phyloP scores from a whole-genome alignment of 2,329 filamentous ascomycete species.

The Verticillium albo-atrum region DNA sequence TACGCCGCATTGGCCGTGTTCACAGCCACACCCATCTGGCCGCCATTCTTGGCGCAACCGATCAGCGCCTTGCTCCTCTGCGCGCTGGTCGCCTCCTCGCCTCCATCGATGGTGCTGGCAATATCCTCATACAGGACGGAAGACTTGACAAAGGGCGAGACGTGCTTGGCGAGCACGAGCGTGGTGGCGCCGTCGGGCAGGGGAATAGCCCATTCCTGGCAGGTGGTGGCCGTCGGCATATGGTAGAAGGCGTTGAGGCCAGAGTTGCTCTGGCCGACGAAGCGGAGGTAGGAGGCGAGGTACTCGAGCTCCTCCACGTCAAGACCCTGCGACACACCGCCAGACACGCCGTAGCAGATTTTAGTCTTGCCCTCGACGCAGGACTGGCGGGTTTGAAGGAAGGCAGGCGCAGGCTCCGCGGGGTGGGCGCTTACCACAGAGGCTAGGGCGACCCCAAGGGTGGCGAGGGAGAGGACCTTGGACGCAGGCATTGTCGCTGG shows the following conservation, averaged over 20 bases:
- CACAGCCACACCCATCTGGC: slow-evolving; percentile 12
- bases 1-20: slow-evolving; percentile 12
- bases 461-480: not conserved
- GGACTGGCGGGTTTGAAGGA: not conserved
- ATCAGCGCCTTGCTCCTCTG: slow-evolving; percentile 13
- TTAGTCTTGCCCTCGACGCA: slow-evolving; percentile 3
- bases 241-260: not conserved
- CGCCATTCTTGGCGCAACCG: slow-evolving; percentile 21
- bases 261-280: slow-evolving; percentile 1
- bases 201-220: slow-evolving; percentile 17
- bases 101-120: slow-evolving; percentile 21
- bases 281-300: slow-evolving; percentile 12
- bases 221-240: slow-evolving; percentile 7
- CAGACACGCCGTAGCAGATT: slow-evolving; percentile 14
- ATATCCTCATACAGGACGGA: slow-evolving; percentile 19
- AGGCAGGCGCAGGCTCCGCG: no score
- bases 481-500: not conserved
- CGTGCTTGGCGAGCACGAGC: slow-evolving; percentile 20
- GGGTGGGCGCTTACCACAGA: not conserved
- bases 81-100: slow-evolving; percentile 3
- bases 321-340: slow-evolving; percentile 13
- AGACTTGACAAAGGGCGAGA: slow-evolving; percentile 11
- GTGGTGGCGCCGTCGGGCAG: slow-evolving; percentile 8
- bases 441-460: not conserved
- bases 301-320: slow-evolving; percentile 13